Percentiles rank a stretch among this genome's conserved stretches.
phyloP scores from a whole-genome alignment of 2,329 filamentous ascomycete species.

The Ploettnerulaceae sp. region DNA sequence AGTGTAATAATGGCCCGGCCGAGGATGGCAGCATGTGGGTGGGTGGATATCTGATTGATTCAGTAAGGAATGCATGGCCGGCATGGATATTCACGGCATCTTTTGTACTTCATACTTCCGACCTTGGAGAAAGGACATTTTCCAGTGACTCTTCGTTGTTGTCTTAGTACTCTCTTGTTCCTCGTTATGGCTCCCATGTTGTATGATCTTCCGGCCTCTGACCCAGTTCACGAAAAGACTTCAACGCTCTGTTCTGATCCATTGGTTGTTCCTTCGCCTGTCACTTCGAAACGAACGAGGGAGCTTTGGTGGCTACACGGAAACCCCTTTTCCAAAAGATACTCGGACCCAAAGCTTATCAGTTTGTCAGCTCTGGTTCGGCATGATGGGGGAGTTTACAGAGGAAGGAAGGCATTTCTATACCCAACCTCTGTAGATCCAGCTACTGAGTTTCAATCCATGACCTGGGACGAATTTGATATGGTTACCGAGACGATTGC shows the following conservation, averaged over 20 bases:
- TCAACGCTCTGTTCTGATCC: slow-evolving; percentile 27
- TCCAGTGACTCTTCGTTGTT: background rate
- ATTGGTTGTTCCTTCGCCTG: slow-evolving; percentile 25
- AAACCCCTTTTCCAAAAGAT: slow-evolving; percentile 31
- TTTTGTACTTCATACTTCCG: background rate
- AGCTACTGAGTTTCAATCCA: slow-evolving; percentile 20
- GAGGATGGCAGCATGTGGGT: background rate
- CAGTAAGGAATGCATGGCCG: background rate
- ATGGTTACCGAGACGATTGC: slow-evolving; percentile 26
- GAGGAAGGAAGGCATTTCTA: slow-evolving; percentile 28
- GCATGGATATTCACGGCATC: slow-evolving; percentile 5
- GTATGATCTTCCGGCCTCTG: slow-evolving; percentile 12
- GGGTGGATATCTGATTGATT: slow-evolving; percentile 1
- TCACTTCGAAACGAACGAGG: slow-evolving; percentile 25
- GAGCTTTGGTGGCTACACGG: slow-evolving; percentile 34
- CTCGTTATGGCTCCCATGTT: slow-evolving; percentile 22
- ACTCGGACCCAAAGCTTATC: slow-evolving; percentile 29
- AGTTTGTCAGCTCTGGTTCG: slow-evolving; percentile 31
- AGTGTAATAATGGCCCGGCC: background rate
- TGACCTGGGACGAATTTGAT: slow-evolving; percentile 32
- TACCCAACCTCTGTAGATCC: slow-evolving; percentile 23
- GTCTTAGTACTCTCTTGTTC: background rate
- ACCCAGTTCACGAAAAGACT: slow-evolving; percentile 1
- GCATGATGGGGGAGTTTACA: slow-evolving; percentile 26
- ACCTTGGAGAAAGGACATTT: background rate